Evolutionary conservation across 2,329 filamentous ascomycete species (phyloP).

Genomic region (Tolypocladium endophyticum): DNA sequence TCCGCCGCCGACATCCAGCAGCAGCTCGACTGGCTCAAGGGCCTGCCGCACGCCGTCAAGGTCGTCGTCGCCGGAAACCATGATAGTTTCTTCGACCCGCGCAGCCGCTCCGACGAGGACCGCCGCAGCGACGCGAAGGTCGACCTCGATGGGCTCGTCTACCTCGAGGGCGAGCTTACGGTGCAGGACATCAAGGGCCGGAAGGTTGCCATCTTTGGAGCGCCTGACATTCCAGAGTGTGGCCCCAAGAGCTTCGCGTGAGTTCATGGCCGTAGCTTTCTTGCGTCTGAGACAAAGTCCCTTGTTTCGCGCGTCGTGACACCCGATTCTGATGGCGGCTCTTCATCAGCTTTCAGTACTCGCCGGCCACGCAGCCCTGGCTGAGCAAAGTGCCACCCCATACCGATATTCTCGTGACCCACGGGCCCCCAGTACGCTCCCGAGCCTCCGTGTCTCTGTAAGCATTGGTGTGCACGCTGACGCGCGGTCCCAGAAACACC

Average conservation of each 20-base stretch:
- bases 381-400: conserved; percentile 56
- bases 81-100: conserved; percentile 71
- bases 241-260: conserved; percentile 58
- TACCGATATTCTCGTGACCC: conserved; percentile 72
- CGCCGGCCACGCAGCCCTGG: conserved; percentile 57
- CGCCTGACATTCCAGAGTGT: conserved; percentile 67
- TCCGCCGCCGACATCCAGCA: conserved; percentile 63
- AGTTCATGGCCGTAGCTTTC: conserved; percentile 6
- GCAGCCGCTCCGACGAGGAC: conserved; percentile 47
- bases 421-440: conserved; percentile 56
- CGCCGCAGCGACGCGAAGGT: conserved; percentile 39
- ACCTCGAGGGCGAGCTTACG: conserved; percentile 60
- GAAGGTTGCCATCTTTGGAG: conserved; percentile 59
- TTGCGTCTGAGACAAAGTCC: not conserved
- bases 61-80: conserved; percentile 82
- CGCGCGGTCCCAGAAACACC: conserved; percentile 38
- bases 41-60: conserved; percentile 67
- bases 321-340: not conserved
- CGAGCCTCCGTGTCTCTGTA: not conserved
- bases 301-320: not conserved
- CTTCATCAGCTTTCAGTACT: conserved; percentile 59
- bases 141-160: conserved; percentile 59
- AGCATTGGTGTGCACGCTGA: not conserved
- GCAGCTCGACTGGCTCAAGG: conserved; percentile 74
- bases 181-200: conserved; percentile 51